Evolutionary conservation across 768 basidiomycete genomes (phyloP).

Genomic region (Kwoniella sp.): DNA sequence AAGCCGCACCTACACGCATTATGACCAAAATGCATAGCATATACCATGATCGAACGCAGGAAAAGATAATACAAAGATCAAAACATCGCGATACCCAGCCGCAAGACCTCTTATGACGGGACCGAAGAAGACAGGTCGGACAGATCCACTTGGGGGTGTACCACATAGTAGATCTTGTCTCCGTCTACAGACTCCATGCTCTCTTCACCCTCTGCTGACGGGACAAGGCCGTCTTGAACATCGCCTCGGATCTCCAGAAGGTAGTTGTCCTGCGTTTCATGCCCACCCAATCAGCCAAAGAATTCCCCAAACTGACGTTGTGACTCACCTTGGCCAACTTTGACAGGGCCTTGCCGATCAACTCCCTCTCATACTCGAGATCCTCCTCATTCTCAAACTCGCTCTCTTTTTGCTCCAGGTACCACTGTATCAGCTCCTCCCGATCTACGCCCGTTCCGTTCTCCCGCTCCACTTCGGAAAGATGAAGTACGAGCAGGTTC

Average conservation of each 20-base stretch:
- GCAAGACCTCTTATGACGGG: slow-evolving; percentile 1
- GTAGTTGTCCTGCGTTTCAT: slow-evolving; percentile 56
- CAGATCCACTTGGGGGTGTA: slow-evolving; percentile 51
- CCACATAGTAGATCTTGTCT: slow-evolving; percentile 76
- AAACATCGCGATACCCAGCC: background rate
- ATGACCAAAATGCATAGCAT: too few species aligned
- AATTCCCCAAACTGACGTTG: background rate
- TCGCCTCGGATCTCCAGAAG: slow-evolving; percentile 78
- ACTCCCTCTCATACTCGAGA: slow-evolving; percentile 81
- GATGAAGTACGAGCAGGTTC: slow-evolving; percentile 70
- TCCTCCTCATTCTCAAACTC: slow-evolving; percentile 80
- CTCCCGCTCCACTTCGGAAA: slow-evolving; percentile 70
- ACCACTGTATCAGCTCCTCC: slow-evolving; percentile 95
- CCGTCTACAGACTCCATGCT: slow-evolving; percentile 53
- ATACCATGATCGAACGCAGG: background rate
- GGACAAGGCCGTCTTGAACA: slow-evolving; percentile 58
- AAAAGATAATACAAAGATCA: background rate
- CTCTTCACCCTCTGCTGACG: slow-evolving; percentile 56
- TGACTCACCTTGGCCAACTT: slow-evolving; percentile 80
- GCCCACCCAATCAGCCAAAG: background rate
- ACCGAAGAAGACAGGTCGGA: slow-evolving; percentile 40
- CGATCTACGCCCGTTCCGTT: slow-evolving; percentile 73
- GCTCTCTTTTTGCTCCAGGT: slow-evolving; percentile 80
- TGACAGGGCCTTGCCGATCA: slow-evolving; percentile 80
- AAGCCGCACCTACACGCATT: too few species aligned